A percentile compares a stretch with the other conserved stretches of the same genome.
These are phyloP conservation scores for Geotrichum fermentans DNA, from an alignment of 1,139 yeast genomes.

Conservation along the genomic window DNA sequence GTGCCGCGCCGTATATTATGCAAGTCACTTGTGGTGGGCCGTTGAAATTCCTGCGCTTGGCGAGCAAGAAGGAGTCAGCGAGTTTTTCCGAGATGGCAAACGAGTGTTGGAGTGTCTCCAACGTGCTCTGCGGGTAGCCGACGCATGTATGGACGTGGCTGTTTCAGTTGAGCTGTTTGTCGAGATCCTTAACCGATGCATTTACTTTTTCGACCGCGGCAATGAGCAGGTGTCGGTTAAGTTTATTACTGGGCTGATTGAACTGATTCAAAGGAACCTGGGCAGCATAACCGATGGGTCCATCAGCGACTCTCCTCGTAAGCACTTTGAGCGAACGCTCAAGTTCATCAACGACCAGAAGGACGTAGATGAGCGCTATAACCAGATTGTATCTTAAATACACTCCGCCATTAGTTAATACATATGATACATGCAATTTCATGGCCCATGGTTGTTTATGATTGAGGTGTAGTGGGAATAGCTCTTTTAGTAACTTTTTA, in stretches of 20 bases:
- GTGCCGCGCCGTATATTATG: conserved; percentile 81
- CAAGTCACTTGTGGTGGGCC: conserved; percentile 95
- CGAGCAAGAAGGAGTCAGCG: conserved; percentile 45
- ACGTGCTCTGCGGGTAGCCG: conserved; percentile 81
- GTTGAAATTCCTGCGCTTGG: conserved; percentile 50
- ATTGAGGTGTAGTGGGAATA: too few relatives aligned
- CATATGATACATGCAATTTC: too few relatives aligned
- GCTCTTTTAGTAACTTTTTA: too few relatives aligned
- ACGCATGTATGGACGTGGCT: conserved; percentile 82
- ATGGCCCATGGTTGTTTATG: too few relatives aligned
- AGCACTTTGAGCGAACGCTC: conserved; percentile 63
- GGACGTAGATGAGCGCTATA: conserved; percentile 59
- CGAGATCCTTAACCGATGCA: conserved; percentile 79
- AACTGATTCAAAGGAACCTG: conserved; percentile 72
- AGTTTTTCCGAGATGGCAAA: conserved; percentile 51
- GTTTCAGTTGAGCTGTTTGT: conserved; percentile 78
- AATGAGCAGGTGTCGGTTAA: conserved; percentile 63
- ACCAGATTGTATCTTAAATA: conserved; percentile 38
- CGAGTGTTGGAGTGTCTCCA: conserved; percentile 65
- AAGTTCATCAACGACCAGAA: conserved; percentile 63
- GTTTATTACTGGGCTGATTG: conserved; percentile 81
- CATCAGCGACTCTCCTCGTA: conserved; percentile 41
- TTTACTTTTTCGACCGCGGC: conserved; percentile 81
- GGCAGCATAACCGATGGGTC: conserved; percentile 39
- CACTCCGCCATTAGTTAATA: background rate